Base-by-base conservation (phyloP, 208 protist species). In the Balamuthia mandrillaris region DNA sequence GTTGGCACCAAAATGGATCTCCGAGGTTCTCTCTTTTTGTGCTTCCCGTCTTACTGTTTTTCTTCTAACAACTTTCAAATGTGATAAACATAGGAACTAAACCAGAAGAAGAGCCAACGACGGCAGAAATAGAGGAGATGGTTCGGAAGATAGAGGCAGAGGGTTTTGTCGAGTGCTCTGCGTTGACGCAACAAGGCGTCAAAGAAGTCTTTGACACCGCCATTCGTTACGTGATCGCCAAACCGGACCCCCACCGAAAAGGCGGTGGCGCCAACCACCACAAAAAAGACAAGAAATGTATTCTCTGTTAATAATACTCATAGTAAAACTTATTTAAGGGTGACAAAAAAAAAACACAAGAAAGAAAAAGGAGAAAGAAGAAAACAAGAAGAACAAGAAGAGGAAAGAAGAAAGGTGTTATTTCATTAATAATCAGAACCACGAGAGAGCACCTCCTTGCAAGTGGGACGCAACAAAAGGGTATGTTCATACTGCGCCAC, bases 401-500 rank as follows among this genome's bases (percentile, higher is more conserved):
- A n/a, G n/a, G n/a, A n/a, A n/a, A n/a, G n/a, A n/a, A n/a, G n/a
- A n/a, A n/a, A n/a, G n/a, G n/a, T n/a, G n/a, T n/a, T n/a, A n/a
- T n/a, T n/a, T n/a, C n/a, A n/a, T 96, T 94, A 99, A 89, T 98
- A 99, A 86, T 99, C 97, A 63, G 96, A 92, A 21, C 97, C 97
- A 84, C 95, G 94, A 41, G 95, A 98, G 6, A 99, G 84, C 39
- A 99, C 91, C 89, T 99, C 97, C 92, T 98, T 98, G 52, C 94
- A 96, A 4, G 95, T 98, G 27, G 96, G 96, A 44, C 93, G 89
- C 29, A 99, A 91, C 45, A 97, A 84, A 75, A 99, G 92, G 18
- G 97, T 98, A 88, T 99, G 98, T 90, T 99, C 97, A 72, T 94
- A 99, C 93, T 99, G 98, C 24, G 97, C 96, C 5, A 97, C 98